phyloP scores from a whole-genome alignment of 129 eudicot genomes.

The Apium graveolens region DNA sequence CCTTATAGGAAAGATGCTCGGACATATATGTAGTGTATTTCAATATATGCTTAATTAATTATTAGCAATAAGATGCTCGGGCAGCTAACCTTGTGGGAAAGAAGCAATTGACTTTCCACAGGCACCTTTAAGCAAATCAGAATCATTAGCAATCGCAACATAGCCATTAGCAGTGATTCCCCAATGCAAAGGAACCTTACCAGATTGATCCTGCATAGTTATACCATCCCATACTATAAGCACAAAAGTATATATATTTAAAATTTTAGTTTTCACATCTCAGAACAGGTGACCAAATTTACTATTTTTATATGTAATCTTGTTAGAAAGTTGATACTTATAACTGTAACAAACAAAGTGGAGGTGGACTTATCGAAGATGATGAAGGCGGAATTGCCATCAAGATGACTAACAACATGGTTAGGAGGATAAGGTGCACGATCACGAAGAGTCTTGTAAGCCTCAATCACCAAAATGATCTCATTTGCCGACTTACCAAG shows the following conservation, averaged over 20 bases:
- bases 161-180: slow-evolving; percentile 97
- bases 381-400: slow-evolving; percentile 48
- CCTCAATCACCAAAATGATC: slow-evolving; percentile 48
- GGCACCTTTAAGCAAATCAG: slow-evolving; percentile 87
- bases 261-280: not conserved
- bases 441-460: slow-evolving; percentile 57
- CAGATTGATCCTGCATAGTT: slow-evolving; percentile 67
- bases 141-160: slow-evolving; percentile 92
- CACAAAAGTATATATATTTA: not conserved
- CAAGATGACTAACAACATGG: slow-evolving; percentile 59
- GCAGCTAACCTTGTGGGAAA: slow-evolving; percentile 74
- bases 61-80: not conserved
- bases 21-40: no score
- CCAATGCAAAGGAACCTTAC: slow-evolving; percentile 96
- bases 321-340: slow-evolving; percentile 15
- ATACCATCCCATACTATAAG: slow-evolving; percentile 16
- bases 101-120: slow-evolving; percentile 99
- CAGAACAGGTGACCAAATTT: not conserved
- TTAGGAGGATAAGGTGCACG: slow-evolving; percentile 60
- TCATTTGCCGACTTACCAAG: slow-evolving; percentile 54
- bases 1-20: no score
- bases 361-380: slow-evolving; percentile 52
- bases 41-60: no score
- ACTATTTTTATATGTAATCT: not conserved
- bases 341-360: slow-evolving; percentile 50